Percentiles rank a stretch among this genome's conserved stretches.
Evolutionary conservation across 2,329 filamentous ascomycete genomes (phyloP).

Genomic region (Ceratocystis cubensis): DNA sequence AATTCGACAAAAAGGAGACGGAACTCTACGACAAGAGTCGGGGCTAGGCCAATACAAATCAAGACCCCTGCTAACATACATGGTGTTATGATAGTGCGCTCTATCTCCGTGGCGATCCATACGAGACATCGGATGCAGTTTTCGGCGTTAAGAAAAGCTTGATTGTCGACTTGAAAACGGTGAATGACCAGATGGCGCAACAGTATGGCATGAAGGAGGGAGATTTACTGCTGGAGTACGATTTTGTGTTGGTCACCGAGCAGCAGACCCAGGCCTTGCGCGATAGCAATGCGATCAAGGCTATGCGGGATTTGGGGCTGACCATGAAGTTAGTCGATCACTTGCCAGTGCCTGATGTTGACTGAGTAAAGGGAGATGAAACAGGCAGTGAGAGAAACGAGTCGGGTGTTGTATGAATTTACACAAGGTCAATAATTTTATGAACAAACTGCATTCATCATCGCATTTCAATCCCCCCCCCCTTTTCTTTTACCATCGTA

Average conservation of each 20-base stretch:
- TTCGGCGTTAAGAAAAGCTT: slow-evolving; percentile 78
- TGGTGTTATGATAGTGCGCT: slow-evolving; percentile 46
- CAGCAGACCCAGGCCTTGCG: slow-evolving; percentile 55
- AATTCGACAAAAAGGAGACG: neutral
- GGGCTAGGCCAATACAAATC: neutral
- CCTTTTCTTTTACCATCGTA: neutral
- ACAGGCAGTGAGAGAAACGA: neutral
- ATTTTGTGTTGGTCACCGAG: slow-evolving; percentile 66
- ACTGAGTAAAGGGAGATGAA: slow-evolving; percentile 23
- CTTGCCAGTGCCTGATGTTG: slow-evolving; percentile 58
- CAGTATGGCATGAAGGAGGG: slow-evolving; percentile 54
- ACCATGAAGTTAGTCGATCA: slow-evolving; percentile 65
- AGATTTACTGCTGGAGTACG: slow-evolving; percentile 51
- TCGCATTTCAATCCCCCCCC: neutral
- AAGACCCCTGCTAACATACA: neutral
- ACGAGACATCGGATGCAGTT: slow-evolving; percentile 72
- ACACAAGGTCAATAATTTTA: neutral
- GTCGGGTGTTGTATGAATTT: neutral
- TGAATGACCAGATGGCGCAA: slow-evolving; percentile 39
- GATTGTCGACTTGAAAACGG: slow-evolving; percentile 49
- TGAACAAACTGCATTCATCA: too few species aligned
- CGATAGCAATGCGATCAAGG: slow-evolving; percentile 51
- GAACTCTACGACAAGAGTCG: too few species aligned
- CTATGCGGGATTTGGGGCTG: slow-evolving; percentile 52
- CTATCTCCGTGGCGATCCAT: slow-evolving; percentile 65